Evolutionary conservation across 805 yeast genomes (phyloP).

Genomic region (Wickerhamia fluorescens): DNA sequence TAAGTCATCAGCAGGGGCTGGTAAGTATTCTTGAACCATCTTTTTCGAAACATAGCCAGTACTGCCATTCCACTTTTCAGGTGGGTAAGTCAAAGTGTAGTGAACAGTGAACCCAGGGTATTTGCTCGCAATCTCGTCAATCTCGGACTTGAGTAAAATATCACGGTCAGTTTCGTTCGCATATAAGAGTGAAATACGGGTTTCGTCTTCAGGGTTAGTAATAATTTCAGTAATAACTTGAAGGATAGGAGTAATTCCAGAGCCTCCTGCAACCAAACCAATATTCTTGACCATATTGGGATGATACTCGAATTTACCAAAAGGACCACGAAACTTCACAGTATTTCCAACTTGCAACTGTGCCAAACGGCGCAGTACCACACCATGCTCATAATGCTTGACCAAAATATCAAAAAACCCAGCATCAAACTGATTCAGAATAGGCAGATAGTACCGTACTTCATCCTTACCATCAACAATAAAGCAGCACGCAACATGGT

Average conservation of each 20-base stretch:
- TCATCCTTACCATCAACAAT: constrained; percentile 44
- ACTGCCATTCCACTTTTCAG: constrained; percentile 46
- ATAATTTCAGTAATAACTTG: constrained; percentile 69
- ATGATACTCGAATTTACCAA: constrained; percentile 59
- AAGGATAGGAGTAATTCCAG: constrained; percentile 85
- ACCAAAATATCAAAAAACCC: constrained; percentile 75
- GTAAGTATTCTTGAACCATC: constrained; percentile 47
- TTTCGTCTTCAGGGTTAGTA: constrained; percentile 60
- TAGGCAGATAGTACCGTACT: constrained; percentile 70
- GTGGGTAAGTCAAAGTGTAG: constrained; percentile 50
- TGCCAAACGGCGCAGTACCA: constrained; percentile 63
- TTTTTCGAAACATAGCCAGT: constrained; percentile 57
- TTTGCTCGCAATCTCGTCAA: constrained; percentile 58
- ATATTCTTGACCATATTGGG: constrained; percentile 56
- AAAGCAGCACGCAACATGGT: constrained; percentile 59
- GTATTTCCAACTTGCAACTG: constrained; percentile 54
- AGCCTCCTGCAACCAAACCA: constrained; percentile 75
- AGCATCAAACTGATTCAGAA: constrained; percentile 58
- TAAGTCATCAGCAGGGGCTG: constrained; percentile 35
- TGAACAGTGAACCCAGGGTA: constrained; percentile 58
- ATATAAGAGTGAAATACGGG: constrained; percentile 55
- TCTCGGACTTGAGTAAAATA: constrained; percentile 62
- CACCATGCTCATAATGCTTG: constrained; percentile 68
- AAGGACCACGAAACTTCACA: constrained; percentile 72
- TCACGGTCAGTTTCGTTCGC: constrained; percentile 76